A percentile compares a stretch with the other conserved stretches of the same genome.
phyloP scores from a whole-genome alignment of 2,329 filamentous ascomycete genomes.

The Arthroderma uncinatum region DNA sequence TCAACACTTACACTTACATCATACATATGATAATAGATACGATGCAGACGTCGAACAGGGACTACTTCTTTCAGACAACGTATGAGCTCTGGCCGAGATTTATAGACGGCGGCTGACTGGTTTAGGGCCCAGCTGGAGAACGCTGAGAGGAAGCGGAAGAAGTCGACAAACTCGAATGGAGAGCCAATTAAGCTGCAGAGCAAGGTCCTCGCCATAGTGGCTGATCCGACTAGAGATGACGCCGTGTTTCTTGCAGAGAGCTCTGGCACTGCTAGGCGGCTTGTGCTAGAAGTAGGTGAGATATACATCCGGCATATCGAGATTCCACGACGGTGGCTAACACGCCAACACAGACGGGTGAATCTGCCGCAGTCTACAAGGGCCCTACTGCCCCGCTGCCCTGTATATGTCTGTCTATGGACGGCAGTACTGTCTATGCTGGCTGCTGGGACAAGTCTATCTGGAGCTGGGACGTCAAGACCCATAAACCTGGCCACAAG shows the following conservation, averaged over 20 bases:
- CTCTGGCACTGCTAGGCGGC: slow-evolving; percentile 62
- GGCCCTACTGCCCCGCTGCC: slow-evolving; percentile 73
- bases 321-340: background rate
- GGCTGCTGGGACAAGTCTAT: slow-evolving; percentile 92
- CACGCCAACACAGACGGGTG: slow-evolving; percentile 30
- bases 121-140: slow-evolving; percentile 40
- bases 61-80: slow-evolving; percentile 90
- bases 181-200: slow-evolving; percentile 68
- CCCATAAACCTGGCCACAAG: slow-evolving; percentile 43
- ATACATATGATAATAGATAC: slow-evolving; percentile 25
- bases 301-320: slow-evolving; percentile 9
- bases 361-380: slow-evolving; percentile 46
- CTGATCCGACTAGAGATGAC: slow-evolving; percentile 53
- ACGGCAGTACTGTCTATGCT: slow-evolving; percentile 57
- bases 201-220: slow-evolving; percentile 67
- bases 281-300: slow-evolving; percentile 63
- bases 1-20: background rate
- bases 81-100: slow-evolving; percentile 37
- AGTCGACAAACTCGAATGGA: slow-evolving; percentile 72
- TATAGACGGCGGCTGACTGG: slow-evolving; percentile 8
- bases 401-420: slow-evolving; percentile 54
- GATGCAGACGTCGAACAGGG: slow-evolving; percentile 60
- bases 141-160: slow-evolving; percentile 54
- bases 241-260: slow-evolving; percentile 75
- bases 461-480: slow-evolving; percentile 67